Evolutionary conservation across 148 eudicot genomes (phyloP).

Genomic region (Chenopodium suecicum): DNA sequence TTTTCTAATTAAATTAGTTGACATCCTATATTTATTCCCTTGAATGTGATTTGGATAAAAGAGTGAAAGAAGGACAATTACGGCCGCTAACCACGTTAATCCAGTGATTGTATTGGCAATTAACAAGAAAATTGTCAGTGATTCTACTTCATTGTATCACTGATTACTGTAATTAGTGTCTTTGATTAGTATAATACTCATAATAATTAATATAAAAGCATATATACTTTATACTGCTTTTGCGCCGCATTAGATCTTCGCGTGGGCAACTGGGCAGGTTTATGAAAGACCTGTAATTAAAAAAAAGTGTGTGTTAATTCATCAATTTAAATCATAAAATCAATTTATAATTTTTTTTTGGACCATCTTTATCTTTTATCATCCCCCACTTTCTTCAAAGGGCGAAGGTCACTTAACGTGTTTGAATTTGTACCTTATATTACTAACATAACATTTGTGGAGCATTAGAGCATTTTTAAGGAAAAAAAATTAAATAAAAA

Average conservation of each 20-base stretch:
- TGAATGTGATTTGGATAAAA: too few species aligned
- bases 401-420: conserved; percentile 24
- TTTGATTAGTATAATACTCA: background rate
- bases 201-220: conserved; percentile 11
- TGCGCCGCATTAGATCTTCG: conserved; percentile 27
- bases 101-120: conserved; percentile 1
- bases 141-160: background rate
- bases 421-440: conserved; percentile 9
- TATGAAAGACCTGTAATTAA: background rate
- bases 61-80: background rate
- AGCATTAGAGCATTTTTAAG: too few species aligned
- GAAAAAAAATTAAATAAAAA: too few species aligned
- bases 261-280: conserved; percentile 19
- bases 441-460: background rate
- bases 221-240: conserved; percentile 28
- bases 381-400: conserved; percentile 13
- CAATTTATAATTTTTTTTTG: background rate
- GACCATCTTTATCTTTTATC: conserved; percentile 9
- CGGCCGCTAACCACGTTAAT: background rate
- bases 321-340: background rate
- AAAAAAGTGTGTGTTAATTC: background rate
- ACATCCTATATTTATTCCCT: too few species aligned
- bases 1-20: too few species aligned
- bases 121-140: background rate
- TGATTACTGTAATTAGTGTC: background rate